These are phyloP conservation scores for Colletotrichum karsti DNA, from an alignment of 2,329 filamentous ascomycete genomes.

Conservation along the genomic window DNA sequence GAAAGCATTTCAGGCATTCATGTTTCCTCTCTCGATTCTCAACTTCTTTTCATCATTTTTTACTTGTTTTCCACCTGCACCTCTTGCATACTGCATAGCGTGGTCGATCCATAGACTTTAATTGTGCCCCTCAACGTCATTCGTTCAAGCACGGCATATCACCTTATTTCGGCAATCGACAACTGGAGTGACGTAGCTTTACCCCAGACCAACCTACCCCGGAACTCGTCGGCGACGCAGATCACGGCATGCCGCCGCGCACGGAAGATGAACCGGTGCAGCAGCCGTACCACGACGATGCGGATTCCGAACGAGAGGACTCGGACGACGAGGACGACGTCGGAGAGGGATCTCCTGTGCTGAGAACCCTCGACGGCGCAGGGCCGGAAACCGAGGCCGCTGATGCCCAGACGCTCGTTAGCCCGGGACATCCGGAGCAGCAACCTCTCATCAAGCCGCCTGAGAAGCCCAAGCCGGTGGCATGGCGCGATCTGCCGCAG, in stretches of 20 bases:
- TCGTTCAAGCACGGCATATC: background rate
- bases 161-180: background rate
- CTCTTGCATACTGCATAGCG: background rate
- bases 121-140: background rate
- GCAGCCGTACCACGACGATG: constrained; percentile 6
- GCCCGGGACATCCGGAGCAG: background rate
- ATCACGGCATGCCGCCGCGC: background rate
- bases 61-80: background rate
- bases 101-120: background rate
- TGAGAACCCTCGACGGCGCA: background rate
- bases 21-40: background rate
- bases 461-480: constrained; percentile 54
- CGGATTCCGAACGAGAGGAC: constrained; percentile 3
- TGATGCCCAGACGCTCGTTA: background rate
- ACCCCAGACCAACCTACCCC: background rate
- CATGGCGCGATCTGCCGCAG: constrained; percentile 78
- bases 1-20: background rate
- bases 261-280: constrained; percentile 1
- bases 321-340: background rate
- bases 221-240: background rate
- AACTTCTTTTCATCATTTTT: background rate
- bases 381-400: constrained; percentile 4
- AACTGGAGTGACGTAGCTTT: background rate
- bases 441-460: background rate
- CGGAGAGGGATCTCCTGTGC: constrained; percentile 7